Evolutionary conservation across 148 eudicot species (phyloP).

Genomic region (Amaranthus palmeri): DNA sequence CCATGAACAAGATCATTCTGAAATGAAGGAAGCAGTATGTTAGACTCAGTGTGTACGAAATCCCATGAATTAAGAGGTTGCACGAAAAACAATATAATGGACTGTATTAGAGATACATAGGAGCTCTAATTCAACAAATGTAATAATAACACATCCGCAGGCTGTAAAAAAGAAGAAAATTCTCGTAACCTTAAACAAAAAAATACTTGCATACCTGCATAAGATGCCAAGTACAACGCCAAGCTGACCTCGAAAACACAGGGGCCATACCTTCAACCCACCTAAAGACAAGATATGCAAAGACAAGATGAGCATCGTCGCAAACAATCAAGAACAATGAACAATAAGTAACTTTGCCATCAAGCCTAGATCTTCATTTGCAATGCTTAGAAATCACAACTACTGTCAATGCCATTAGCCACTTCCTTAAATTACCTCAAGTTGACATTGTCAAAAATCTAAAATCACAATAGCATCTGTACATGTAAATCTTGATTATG

Average conservation of each 20-base stretch:
- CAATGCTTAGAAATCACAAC: neutral
- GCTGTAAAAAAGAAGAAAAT: neutral
- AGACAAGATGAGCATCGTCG: slow-evolving; percentile 2
- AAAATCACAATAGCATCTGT: too few species aligned
- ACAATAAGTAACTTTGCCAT: too few species aligned
- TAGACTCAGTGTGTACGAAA: neutral
- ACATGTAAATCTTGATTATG: too few species aligned
- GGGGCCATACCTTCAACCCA: slow-evolving; percentile 99
- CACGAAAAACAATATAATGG: too few species aligned
- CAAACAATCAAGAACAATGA: neutral
- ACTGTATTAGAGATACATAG: neutral
- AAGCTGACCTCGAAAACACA: slow-evolving; percentile 92
- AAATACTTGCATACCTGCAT: slow-evolving; percentile 56
- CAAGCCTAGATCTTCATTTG: too few species aligned
- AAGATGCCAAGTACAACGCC: slow-evolving; percentile 98
- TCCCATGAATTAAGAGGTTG: neutral
- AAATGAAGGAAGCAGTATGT: slow-evolving; percentile 6
- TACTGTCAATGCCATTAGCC: too few species aligned
- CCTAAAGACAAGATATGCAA: slow-evolving; percentile 37
- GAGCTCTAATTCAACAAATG: neutral
- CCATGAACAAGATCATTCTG: slow-evolving; percentile 99
- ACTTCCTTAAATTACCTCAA: too few species aligned
- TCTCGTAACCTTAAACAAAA: neutral
- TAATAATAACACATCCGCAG: neutral
- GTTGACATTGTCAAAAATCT: too few species aligned